phyloP scores from a whole-genome alignment of 306 rosid species.

The Prunus mume region DNA sequence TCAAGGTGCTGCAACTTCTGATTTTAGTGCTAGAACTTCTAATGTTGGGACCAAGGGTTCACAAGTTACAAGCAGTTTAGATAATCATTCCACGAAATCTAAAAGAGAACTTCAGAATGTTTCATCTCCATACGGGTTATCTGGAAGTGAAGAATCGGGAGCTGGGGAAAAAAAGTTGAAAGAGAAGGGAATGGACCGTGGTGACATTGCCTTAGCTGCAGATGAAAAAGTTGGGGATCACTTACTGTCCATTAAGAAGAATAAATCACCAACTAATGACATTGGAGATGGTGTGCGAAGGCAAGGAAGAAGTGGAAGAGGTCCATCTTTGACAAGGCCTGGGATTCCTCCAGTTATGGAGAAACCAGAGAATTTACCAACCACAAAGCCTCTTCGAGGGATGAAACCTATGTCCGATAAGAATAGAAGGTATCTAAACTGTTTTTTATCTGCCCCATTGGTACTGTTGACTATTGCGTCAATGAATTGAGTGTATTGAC shows the following conservation, averaged over 20 bases:
- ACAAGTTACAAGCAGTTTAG: conserved; percentile 43
- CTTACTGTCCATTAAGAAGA: conserved; percentile 53
- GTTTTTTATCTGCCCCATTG: background rate
- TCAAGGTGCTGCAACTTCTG: conserved; percentile 63
- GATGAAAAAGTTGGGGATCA: conserved; percentile 48
- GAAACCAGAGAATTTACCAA: conserved; percentile 47
- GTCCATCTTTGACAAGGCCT: conserved; percentile 43
- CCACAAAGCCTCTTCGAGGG: conserved; percentile 52
- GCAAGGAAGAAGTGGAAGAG: conserved; percentile 83
- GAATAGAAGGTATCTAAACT: conserved; percentile 53
- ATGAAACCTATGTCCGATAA: conserved; percentile 50
- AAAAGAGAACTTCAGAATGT: conserved; percentile 52
- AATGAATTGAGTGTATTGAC: background rate
- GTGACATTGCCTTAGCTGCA: conserved; percentile 38
- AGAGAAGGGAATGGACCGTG: conserved; percentile 46
- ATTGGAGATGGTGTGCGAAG: conserved; percentile 57
- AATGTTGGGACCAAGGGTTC: conserved; percentile 53
- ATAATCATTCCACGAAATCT: conserved; percentile 41
- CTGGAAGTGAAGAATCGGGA: conserved; percentile 83
- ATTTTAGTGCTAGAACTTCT: conserved; percentile 55
- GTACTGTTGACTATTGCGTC: background rate
- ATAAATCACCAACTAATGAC: conserved; percentile 51
- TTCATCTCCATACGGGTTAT: conserved; percentile 67
- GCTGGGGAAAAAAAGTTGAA: conserved; percentile 63
- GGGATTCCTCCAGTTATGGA: conserved; percentile 58